Conservation (phyloP, 108 stramenopile species). For the Discostella stelligeroides region DNA sequence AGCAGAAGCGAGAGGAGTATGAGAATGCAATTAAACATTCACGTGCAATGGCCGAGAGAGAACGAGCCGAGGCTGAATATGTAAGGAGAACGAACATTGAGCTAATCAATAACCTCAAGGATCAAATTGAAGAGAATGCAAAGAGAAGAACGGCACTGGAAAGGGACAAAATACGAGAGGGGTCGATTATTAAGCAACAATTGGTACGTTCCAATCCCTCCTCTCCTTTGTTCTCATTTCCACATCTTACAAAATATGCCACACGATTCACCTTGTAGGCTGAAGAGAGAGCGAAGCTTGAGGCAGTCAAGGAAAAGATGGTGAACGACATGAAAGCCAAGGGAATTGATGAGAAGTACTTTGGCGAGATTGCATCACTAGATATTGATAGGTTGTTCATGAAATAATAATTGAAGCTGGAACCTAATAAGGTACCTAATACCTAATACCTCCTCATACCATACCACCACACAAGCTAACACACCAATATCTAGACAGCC, state of each 20-base stretch:
- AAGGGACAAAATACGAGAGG: conserved; percentile 59
- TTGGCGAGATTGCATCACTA: conserved; percentile 55
- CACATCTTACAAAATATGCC: background rate
- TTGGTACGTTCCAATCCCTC: conserved; percentile 20
- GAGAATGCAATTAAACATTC: conserved; percentile 41
- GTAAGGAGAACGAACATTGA: conserved; percentile 41
- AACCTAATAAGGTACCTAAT: too few relatives aligned
- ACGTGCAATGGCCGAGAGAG: conserved; percentile 56
- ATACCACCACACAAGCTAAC: too few relatives aligned
- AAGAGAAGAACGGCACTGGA: conserved; percentile 31
- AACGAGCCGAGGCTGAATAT: conserved; percentile 43
- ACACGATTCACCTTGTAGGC: conserved; percentile 11
- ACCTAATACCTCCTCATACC: too few relatives aligned
- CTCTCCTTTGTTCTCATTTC: background rate
- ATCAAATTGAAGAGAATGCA: conserved; percentile 71
- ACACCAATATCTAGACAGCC: too few relatives aligned
- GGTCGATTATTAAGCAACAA: conserved; percentile 45
- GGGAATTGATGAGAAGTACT: conserved; percentile 63
- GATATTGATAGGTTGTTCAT: too few relatives aligned
- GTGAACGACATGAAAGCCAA: conserved; percentile 54
- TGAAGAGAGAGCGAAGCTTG: conserved; percentile 53
- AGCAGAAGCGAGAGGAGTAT: conserved; percentile 58
- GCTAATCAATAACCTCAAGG: conserved; percentile 47
- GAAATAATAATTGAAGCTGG: too few relatives aligned
- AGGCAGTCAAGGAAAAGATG: conserved; percentile 60